These are phyloP conservation scores for Globisporangium rhizosaccharum DNA, from an alignment of 352 stramenopile genomes.

Conservation along the genomic window DNA sequence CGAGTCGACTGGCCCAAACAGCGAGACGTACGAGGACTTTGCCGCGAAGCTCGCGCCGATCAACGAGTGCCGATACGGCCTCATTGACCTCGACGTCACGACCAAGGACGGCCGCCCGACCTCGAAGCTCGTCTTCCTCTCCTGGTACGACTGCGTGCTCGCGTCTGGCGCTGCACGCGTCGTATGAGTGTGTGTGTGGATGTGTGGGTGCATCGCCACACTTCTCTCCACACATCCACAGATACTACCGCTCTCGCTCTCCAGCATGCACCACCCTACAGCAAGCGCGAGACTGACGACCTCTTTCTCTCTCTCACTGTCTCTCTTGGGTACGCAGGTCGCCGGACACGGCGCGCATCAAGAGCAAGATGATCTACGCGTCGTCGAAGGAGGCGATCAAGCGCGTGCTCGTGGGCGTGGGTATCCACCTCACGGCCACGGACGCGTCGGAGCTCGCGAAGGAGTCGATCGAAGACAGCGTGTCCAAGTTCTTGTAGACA, in stretches of 20 bases:
- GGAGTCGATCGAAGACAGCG: conserved; percentile 75
- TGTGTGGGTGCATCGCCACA: background rate
- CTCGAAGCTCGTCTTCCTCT: conserved; percentile 91
- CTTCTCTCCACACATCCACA: background rate
- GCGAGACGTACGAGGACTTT: conserved; percentile 88
- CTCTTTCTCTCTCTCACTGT: conserved; percentile 1
- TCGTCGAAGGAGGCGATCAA: conserved; percentile 95
- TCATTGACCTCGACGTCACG: conserved; percentile 88
- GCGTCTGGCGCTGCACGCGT: background rate
- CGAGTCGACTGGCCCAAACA: conserved; percentile 69
- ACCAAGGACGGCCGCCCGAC: conserved; percentile 87
- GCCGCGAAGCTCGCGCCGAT: conserved; percentile 63
- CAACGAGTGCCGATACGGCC: conserved; percentile 84
- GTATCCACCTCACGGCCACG: conserved; percentile 93
- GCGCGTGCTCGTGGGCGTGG: conserved; percentile 90
- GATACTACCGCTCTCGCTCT: no score
- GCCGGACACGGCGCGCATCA: conserved; percentile 89
- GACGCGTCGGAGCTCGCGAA: conserved; percentile 85
- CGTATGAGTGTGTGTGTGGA: no score
- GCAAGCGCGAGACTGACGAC: background rate
- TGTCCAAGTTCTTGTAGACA: conserved; percentile 88
- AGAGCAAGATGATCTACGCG: conserved; percentile 95
- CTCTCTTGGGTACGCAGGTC: conserved; percentile 38
- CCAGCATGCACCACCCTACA: no score
- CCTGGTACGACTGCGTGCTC: conserved; percentile 50